These are phyloP conservation scores for Solanum virginianum DNA, from an alignment of 257 asterid species.

Conservation along the genomic window DNA sequence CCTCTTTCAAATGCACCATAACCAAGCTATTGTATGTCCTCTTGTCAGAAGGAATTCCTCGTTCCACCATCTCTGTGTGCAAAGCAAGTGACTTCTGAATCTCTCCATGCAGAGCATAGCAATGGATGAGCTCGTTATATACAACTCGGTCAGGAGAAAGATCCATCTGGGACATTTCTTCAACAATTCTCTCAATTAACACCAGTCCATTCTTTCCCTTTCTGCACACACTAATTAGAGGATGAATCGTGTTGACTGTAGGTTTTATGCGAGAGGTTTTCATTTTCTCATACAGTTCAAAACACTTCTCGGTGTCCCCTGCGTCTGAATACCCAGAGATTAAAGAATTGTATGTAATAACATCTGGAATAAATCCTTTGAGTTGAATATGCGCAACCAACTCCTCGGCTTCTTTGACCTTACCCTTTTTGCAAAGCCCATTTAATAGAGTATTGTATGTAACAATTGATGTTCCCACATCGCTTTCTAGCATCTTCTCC, in stretches of 20 bases:
- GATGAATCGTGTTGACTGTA: slow-evolving; percentile 51
- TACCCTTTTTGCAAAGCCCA: slow-evolving; percentile 53
- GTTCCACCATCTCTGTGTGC: slow-evolving; percentile 37
- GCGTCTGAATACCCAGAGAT: slow-evolving; percentile 43
- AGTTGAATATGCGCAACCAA: slow-evolving; percentile 24
- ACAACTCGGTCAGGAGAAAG: slow-evolving; percentile 48
- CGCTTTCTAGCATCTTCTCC: slow-evolving; percentile 37
- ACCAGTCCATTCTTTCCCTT: slow-evolving; percentile 19
- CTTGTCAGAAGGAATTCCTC: slow-evolving; percentile 38
- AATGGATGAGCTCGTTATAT: slow-evolving; percentile 54
- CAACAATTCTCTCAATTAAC: slow-evolving; percentile 40
- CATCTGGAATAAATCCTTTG: slow-evolving; percentile 54
- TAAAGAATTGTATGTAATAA: slow-evolving; percentile 61
- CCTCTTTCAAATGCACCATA: slow-evolving; percentile 35
- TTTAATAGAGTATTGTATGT: slow-evolving; percentile 56
- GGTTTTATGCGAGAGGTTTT: slow-evolving; percentile 53
- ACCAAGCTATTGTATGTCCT: slow-evolving; percentile 66
- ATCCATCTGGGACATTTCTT: slow-evolving; percentile 36
- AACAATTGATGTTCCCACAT: slow-evolving; percentile 40
- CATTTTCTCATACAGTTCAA: slow-evolving; percentile 47
- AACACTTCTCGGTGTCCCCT: slow-evolving; percentile 38
- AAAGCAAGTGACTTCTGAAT: slow-evolving; percentile 28
- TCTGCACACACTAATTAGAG: slow-evolving; percentile 37
- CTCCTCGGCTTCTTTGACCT: slow-evolving; percentile 52
- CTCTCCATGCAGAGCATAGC: slow-evolving; percentile 34